phyloP scores from a whole-genome alignment of 352 stramenopile species.

The Pythium folliculosum region DNA sequence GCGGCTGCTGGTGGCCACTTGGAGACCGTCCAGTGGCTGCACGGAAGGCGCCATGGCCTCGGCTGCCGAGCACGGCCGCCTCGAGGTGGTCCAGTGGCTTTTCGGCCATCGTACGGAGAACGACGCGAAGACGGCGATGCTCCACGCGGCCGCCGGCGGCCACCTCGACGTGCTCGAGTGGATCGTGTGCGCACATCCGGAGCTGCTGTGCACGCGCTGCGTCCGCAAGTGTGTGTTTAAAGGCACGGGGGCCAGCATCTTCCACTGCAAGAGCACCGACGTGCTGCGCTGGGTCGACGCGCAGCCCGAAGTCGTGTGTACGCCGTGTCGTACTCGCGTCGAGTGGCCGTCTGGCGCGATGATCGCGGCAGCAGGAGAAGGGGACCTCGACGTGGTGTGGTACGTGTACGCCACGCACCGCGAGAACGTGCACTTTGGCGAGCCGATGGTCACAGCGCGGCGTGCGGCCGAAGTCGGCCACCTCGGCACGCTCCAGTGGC shows the following conservation, averaged over 20 bases:
- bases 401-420: not conserved
- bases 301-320: not conserved
- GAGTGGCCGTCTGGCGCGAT: not conserved
- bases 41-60: not conserved
- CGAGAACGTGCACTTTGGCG: not conserved
- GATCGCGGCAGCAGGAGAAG: not conserved
- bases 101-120: not conserved
- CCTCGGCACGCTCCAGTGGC: not conserved
- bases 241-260: not conserved
- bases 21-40: constrained; percentile 42
- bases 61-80: not conserved
- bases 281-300: constrained; percentile 6
- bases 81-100: constrained; percentile 3
- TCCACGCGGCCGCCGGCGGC: not conserved
- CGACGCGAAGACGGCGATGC: not conserved
- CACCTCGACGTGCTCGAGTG: not conserved
- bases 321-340: not conserved
- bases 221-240: not conserved
- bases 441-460: not conserved
- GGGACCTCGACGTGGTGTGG: not conserved
- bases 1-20: constrained; percentile 40
- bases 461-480: not conserved
- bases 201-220: not conserved
- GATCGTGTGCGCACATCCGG: not conserved
- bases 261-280: not conserved